phyloP scores from a whole-genome alignment of 495 filamentous ascomycete species.

The Daldinia caldariorum region DNA sequence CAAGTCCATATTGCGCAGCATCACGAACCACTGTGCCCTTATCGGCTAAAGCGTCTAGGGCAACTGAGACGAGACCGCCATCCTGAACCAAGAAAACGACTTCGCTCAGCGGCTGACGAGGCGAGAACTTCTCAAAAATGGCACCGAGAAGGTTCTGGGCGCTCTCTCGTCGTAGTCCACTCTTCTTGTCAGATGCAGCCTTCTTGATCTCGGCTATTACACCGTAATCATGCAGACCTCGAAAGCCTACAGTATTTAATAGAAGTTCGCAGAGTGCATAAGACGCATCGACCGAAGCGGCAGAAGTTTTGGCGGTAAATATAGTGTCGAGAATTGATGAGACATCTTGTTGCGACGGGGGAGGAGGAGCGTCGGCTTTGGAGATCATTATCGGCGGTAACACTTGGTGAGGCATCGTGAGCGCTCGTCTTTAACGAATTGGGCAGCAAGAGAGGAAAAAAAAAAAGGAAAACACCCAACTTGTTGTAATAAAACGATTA shows the following conservation, averaged over 20 bases:
- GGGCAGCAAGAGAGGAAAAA: slow-evolving; percentile 13
- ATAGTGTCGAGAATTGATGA: slow-evolving; percentile 75
- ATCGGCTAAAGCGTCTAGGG: slow-evolving; percentile 88
- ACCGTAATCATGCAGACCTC: slow-evolving; percentile 77
- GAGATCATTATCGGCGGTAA: slow-evolving; percentile 55
- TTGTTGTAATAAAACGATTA: not conserved
- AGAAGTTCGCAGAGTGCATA: slow-evolving; percentile 85
- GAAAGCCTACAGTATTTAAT: slow-evolving; percentile 78
- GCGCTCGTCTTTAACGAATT: slow-evolving; percentile 18
- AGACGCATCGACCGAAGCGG: slow-evolving; percentile 84
- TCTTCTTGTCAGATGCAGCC: slow-evolving; percentile 94
- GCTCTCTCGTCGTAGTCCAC: slow-evolving; percentile 82
- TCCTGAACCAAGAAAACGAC: slow-evolving; percentile 82
- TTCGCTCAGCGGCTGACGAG: slow-evolving; percentile 80
- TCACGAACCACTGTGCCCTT: slow-evolving; percentile 90
- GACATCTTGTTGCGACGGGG: slow-evolving; percentile 78
- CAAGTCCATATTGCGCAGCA: slow-evolving; percentile 91
- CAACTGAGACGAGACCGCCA: slow-evolving; percentile 73
- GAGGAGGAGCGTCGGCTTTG: slow-evolving; percentile 53
- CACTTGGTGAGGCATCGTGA: slow-evolving; percentile 50
- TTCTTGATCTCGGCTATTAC: slow-evolving; percentile 79
- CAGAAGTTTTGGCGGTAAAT: slow-evolving; percentile 83
- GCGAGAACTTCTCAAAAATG: slow-evolving; percentile 87
- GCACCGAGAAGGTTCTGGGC: slow-evolving; percentile 95
- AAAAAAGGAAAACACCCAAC: slow-evolving; percentile 20